Percentiles rank a stretch among this genome's conserved stretches.
Evolutionary conservation across 495 filamentous ascomycete genomes (phyloP).

Genomic region (Melanomma pulvis-pyrius): DNA sequence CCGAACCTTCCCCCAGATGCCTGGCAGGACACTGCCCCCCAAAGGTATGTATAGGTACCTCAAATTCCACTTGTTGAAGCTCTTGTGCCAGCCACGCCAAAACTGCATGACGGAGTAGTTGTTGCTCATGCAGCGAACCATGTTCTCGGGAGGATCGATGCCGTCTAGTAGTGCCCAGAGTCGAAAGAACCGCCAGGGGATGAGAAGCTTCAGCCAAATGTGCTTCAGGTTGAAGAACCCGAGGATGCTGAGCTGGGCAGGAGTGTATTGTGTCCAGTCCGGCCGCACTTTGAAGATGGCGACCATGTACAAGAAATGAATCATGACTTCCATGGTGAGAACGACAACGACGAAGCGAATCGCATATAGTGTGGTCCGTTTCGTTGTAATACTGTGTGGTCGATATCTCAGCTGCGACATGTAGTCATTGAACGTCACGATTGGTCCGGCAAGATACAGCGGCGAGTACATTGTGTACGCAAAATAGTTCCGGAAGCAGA

Average conservation of each 20-base stretch:
- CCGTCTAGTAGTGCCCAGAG: conserved; percentile 89
- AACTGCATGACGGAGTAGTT: conserved; percentile 92
- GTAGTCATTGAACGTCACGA: conserved; percentile 98
- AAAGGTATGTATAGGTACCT: conserved; percentile 94
- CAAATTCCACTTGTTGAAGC: conserved; percentile 90
- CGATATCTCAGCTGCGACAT: conserved; percentile 81
- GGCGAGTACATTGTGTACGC: conserved; percentile 90
- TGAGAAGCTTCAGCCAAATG: conserved; percentile 96
- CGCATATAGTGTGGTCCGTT: conserved; percentile 75
- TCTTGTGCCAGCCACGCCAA: conserved; percentile 95
- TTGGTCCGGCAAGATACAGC: conserved; percentile 88
- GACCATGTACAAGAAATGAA: conserved; percentile 91
- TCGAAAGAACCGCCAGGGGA: conserved; percentile 97
- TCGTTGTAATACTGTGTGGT: conserved; percentile 63
- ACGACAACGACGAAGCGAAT: conserved; percentile 80
- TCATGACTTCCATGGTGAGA: conserved; percentile 88
- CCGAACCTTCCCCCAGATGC: conserved; percentile 50
- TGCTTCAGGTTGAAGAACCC: conserved; percentile 96
- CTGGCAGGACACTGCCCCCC: conserved; percentile 63
- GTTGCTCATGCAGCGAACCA: conserved; percentile 94
- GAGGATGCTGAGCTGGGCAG: conserved; percentile 85
- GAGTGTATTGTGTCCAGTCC: conserved; percentile 80
- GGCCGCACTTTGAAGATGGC: conserved; percentile 85
- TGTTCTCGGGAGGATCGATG: conserved; percentile 95
- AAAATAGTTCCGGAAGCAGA: conserved; percentile 78